phyloP scores from a whole-genome alignment of 805 yeast genomes.

The Candida oleophila region DNA sequence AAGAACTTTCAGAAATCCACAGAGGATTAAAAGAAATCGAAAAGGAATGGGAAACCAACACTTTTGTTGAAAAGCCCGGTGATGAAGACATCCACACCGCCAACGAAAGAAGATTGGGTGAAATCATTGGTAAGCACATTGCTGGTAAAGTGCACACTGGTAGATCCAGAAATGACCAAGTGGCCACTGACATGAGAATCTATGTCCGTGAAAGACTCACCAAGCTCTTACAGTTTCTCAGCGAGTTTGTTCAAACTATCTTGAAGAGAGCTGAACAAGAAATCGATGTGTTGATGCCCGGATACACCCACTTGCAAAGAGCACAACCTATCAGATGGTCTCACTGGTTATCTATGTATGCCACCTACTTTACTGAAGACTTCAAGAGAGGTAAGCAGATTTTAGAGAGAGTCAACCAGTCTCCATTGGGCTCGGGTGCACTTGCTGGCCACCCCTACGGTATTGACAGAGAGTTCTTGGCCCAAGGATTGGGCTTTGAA shows the following conservation, averaged over 20 bases:
- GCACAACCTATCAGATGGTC: slow-evolving; percentile 99
- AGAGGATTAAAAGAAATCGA: slow-evolving; percentile 71
- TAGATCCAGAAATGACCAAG: slow-evolving; percentile 97
- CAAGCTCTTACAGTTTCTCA: slow-evolving; percentile 56
- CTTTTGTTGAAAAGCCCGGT: slow-evolving; percentile 74
- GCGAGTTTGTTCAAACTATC: slow-evolving; percentile 64
- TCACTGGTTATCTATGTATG: slow-evolving; percentile 93
- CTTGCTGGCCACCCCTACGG: slow-evolving; percentile 99
- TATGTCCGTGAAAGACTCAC: slow-evolving; percentile 79
- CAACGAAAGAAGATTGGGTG: slow-evolving; percentile 96
- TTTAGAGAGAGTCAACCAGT: slow-evolving; percentile 75
- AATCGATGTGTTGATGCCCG: slow-evolving; percentile 95
- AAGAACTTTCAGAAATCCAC: slow-evolving; percentile 81
- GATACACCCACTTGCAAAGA: slow-evolving; percentile 96
- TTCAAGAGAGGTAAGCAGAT: slow-evolving; percentile 81
- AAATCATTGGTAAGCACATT: slow-evolving; percentile 86
- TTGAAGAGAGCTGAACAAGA: slow-evolving; percentile 77
- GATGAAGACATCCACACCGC: slow-evolving; percentile 99
- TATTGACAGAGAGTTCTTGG: slow-evolving; percentile 90
- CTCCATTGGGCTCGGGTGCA: slow-evolving; percentile 97
- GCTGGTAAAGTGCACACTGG: slow-evolving; percentile 99
- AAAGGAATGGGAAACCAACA: slow-evolving; percentile 75
- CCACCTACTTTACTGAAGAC: slow-evolving; percentile 91
- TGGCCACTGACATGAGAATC: slow-evolving; percentile 97
- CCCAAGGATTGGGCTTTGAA: slow-evolving; percentile 73